Evolutionary conservation across 805 yeast genomes (phyloP).

Genomic region (Barnettozyma pratensis): DNA sequence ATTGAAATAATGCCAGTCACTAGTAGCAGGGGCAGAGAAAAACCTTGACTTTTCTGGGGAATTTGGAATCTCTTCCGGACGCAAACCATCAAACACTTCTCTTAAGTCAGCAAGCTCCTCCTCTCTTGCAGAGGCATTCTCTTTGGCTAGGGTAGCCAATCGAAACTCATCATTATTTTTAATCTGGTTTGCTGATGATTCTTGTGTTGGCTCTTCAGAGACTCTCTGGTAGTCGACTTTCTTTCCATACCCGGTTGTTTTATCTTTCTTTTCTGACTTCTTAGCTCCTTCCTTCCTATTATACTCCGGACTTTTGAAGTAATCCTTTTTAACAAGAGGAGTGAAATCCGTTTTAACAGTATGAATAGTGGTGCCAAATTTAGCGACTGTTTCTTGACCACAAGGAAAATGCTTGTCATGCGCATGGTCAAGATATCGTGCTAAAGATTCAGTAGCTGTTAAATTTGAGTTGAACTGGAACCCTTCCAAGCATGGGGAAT

Average conservation of each 20-base stretch:
- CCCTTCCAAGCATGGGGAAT: not conserved
- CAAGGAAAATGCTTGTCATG: not conserved
- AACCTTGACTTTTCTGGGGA: not conserved
- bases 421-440: not conserved
- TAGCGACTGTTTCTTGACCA: not conserved
- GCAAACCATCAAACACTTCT: not conserved
- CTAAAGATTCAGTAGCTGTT: not conserved
- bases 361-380: not conserved
- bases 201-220: no score
- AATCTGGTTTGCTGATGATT: no score
- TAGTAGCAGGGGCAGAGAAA: not conserved
- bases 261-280: no score
- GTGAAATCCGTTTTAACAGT: not conserved
- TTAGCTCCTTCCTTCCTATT: not conserved
- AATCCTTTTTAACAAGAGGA: not conserved
- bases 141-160: no score
- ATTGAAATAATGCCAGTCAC: not conserved
- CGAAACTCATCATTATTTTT: no score
- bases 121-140: not conserved
- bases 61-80: not conserved
- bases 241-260: no score
- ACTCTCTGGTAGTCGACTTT: no score
- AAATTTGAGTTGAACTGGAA: not conserved
- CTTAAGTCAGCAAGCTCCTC: not conserved
- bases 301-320: not conserved